phyloP scores from a whole-genome alignment of 2,329 filamentous ascomycete genomes.

The Diplocarpon rosae region DNA sequence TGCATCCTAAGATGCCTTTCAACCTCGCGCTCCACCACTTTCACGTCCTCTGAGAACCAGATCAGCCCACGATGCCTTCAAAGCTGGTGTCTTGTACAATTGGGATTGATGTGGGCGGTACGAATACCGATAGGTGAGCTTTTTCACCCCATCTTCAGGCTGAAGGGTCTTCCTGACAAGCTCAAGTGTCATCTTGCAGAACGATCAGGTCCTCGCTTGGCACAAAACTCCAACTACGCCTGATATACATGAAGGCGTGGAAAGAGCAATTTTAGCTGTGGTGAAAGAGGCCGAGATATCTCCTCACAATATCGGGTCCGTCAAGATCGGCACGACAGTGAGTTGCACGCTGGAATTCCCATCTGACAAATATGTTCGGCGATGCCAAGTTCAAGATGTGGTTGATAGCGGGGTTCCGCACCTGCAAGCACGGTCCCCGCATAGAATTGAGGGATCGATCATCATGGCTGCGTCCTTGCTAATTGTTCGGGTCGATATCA shows the following conservation, averaged over 20 bases:
- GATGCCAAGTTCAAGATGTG: not conserved
- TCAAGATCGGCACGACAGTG: conserved; percentile 35
- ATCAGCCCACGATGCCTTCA: conserved; percentile 12
- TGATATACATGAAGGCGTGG: conserved; percentile 40
- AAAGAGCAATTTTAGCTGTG: conserved; percentile 34
- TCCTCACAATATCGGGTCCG: conserved; percentile 32
- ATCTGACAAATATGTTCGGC: not conserved
- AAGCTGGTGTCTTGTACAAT: conserved; percentile 20
- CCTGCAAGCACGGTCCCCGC: not conserved
- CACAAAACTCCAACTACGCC: conserved; percentile 38
- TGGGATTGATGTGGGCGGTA: conserved; percentile 46
- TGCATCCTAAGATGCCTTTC: conserved; percentile 1
- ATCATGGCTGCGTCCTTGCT: not conserved
- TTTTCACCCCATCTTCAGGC: not conserved
- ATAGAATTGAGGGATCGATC: no score
- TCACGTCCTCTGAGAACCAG: conserved; percentile 1
- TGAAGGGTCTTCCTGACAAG: not conserved
- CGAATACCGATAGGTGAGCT: conserved; percentile 36
- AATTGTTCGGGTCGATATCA: conserved; percentile 6
- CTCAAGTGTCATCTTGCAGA: conserved; percentile 18
- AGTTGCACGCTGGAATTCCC: conserved; percentile 3
- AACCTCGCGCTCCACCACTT: conserved; percentile 6
- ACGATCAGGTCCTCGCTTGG: conserved; percentile 28
- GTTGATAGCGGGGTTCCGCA: not conserved
- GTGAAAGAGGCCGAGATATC: conserved; percentile 31